Evolutionary conservation across 1,139 yeast genomes (phyloP).

Genomic region (Hyphopichia burtonii): DNA sequence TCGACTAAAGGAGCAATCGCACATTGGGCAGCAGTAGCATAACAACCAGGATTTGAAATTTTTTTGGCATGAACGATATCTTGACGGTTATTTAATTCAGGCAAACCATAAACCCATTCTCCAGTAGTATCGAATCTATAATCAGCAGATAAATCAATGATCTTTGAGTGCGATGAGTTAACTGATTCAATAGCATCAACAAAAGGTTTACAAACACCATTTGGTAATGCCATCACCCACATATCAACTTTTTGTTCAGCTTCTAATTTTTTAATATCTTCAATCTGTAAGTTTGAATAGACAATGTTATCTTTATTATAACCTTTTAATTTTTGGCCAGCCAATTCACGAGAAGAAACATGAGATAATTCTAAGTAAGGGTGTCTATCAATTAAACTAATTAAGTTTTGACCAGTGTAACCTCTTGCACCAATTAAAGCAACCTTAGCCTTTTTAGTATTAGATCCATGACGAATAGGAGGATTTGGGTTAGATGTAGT

Average conservation of each 20-base stretch:
- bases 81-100: slow-evolving; percentile 69
- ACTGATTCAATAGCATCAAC: slow-evolving; percentile 87
- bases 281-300: slow-evolving; percentile 83
- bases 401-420: slow-evolving; percentile 91
- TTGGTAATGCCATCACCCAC: slow-evolving; percentile 99
- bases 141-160: slow-evolving; percentile 92
- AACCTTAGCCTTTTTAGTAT: slow-evolving; percentile 62
- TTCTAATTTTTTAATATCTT: slow-evolving; percentile 80
- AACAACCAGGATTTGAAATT: slow-evolving; percentile 97
- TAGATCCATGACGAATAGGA: slow-evolving; percentile 62
- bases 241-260: slow-evolving; percentile 78
- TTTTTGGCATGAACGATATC: slow-evolving; percentile 71
- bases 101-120: slow-evolving; percentile 92
- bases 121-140: slow-evolving; percentile 87
- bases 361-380: slow-evolving; percentile 85
- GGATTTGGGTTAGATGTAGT: slow-evolving; percentile 69
- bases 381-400: slow-evolving; percentile 81
- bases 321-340: slow-evolving; percentile 83
- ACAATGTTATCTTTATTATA: slow-evolving; percentile 77
- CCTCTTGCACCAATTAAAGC: slow-evolving; percentile 99
- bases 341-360: slow-evolving; percentile 92
- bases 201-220: slow-evolving; percentile 96
- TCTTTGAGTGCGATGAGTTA: slow-evolving; percentile 60
- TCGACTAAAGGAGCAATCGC: slow-evolving; percentile 83
- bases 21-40: slow-evolving; percentile 95